Conservation (phyloP, 208 protist species). For the Trypanosomatidae sp. region DNA sequence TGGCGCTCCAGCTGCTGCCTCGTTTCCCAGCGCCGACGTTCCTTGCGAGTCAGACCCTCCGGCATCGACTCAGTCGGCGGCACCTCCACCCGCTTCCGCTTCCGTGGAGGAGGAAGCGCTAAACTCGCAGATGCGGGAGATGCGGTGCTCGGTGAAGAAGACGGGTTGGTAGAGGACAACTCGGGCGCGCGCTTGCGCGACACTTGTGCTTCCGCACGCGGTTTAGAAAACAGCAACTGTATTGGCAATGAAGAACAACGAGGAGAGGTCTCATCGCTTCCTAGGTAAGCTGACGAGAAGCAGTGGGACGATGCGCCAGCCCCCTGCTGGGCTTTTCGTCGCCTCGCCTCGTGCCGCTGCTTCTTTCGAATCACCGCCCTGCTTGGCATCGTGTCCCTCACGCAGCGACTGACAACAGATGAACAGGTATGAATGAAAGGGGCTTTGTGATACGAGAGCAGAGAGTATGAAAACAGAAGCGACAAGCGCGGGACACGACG, state of each 20-base stretch:
- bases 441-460: neutral
- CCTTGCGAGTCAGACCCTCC: constrained; percentile 58
- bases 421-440: neutral
- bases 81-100: constrained; percentile 14
- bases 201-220: neutral
- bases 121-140: neutral
- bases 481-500: neutral
- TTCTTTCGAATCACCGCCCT: constrained; percentile 83
- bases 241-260: neutral
- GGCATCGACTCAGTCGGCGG: constrained; percentile 12
- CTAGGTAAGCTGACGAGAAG: constrained; percentile 1
- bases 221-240: neutral
- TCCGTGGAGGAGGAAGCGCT: constrained; percentile 2
- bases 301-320: neutral
- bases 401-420: neutral
- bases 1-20: constrained; percentile 60
- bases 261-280: neutral
- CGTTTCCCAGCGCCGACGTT: constrained; percentile 53
- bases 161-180: no score
- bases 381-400: constrained; percentile 58
- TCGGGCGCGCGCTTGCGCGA: constrained; percentile 6
- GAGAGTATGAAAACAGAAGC: neutral
- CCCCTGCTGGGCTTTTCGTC: constrained; percentile 30
- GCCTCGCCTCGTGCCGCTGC: constrained; percentile 69
- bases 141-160: neutral